phyloP scores from a whole-genome alignment of 2,329 filamentous ascomycete genomes.

The Colletotrichum coccodes region DNA sequence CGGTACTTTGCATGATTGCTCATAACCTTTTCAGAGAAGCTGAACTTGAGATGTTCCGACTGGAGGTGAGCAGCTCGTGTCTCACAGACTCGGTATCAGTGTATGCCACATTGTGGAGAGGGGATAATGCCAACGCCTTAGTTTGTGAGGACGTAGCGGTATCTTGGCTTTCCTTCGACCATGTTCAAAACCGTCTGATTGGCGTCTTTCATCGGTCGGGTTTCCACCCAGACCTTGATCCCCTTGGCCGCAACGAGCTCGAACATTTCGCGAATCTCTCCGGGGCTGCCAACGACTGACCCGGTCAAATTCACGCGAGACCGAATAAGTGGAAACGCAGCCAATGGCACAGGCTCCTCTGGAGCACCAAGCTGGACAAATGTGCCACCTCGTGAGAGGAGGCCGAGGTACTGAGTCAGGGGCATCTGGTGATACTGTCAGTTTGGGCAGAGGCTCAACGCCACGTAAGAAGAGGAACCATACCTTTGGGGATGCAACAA shows the following conservation, averaged over 20 bases:
- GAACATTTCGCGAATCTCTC: conserved; percentile 66
- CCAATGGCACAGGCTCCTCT: neutral
- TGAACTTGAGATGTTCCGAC: too few species aligned
- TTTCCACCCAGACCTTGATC: conserved; percentile 63
- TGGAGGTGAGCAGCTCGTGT: too few species aligned
- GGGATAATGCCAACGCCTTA: too few species aligned
- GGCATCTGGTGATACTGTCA: conserved; percentile 65
- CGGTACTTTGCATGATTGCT: too few species aligned
- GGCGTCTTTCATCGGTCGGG: conserved; percentile 59
- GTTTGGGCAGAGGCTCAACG: too few species aligned
- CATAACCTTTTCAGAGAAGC: too few species aligned
- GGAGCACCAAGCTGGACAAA: conserved; percentile 69
- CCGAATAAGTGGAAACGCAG: neutral
- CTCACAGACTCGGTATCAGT: too few species aligned
- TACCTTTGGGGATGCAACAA: conserved; percentile 48
- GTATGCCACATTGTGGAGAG: too few species aligned
- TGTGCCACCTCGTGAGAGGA: conserved; percentile 68
- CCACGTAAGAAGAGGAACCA: too few species aligned
- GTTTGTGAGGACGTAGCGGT: conserved; percentile 48
- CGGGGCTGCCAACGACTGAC: conserved; percentile 48
- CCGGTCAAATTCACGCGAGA: conserved; percentile 55
- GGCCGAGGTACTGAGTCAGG: conserved; percentile 67
- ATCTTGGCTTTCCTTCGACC: conserved; percentile 59
- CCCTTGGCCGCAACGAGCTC: conserved; percentile 62
- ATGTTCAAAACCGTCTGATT: conserved; percentile 63